Conservation (phyloP, 2,329 filamentous ascomycete genomes). For the Coniochaeta sp. region DNA sequence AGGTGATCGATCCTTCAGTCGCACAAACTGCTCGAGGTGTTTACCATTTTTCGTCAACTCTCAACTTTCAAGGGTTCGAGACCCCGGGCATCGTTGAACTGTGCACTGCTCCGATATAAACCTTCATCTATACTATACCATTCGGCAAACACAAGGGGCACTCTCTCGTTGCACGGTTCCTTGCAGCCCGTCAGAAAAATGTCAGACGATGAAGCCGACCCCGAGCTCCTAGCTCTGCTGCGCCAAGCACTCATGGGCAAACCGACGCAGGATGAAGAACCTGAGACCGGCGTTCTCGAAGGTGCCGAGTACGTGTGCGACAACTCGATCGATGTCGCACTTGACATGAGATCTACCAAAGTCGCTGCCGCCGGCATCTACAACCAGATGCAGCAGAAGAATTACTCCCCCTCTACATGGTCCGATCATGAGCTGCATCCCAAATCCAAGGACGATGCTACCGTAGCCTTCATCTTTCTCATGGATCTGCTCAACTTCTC, state of each 20-base stretch:
- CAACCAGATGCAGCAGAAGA: constrained; percentile 72
- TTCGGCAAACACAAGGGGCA: neutral
- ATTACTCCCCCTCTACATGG: constrained; percentile 82
- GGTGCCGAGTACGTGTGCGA: constrained; percentile 82
- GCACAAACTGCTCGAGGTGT: too few relatives aligned
- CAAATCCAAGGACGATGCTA: constrained; percentile 68
- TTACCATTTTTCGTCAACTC: neutral
- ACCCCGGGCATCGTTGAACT: neutral
- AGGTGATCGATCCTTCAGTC: too few relatives aligned
- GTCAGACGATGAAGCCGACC: constrained; percentile 89
- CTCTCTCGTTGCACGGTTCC: neutral
- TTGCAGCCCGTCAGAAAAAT: constrained; percentile 37
- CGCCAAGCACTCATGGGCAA: constrained; percentile 68
- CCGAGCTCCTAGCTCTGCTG: constrained; percentile 78
- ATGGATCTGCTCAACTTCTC: constrained; percentile 97
- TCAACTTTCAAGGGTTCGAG: neutral
- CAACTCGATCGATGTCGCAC: constrained; percentile 85
- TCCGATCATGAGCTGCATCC: constrained; percentile 85
- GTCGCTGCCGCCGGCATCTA: constrained; percentile 74
- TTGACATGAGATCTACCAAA: constrained; percentile 78
- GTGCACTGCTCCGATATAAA: neutral
- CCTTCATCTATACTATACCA: too few relatives aligned
- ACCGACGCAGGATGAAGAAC: constrained; percentile 44
- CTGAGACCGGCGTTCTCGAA: constrained; percentile 76
- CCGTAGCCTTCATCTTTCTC: constrained; percentile 88